Conservation (phyloP, 2,329 filamentous ascomycete genomes). For the Calonectria henricotiae region DNA sequence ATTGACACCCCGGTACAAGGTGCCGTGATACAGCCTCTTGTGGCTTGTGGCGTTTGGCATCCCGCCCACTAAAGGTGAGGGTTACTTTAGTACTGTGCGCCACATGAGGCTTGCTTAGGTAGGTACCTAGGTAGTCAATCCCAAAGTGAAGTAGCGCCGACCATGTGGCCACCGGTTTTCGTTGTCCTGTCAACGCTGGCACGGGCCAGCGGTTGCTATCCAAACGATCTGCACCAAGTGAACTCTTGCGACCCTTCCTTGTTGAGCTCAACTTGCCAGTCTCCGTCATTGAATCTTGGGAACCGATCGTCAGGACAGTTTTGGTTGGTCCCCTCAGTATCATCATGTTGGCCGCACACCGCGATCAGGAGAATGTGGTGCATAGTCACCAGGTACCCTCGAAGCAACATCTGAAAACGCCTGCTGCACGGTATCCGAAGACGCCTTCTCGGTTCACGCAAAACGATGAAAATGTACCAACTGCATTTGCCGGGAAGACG, state of each 20-base stretch:
- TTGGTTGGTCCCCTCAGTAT: not conserved
- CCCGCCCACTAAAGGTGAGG: slow-evolving; percentile 6
- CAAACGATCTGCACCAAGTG: slow-evolving; percentile 3
- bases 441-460: slow-evolving; percentile 85
- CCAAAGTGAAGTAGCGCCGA: too few relatives aligned
- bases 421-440: slow-evolving; percentile 82
- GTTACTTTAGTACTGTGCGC: too few relatives aligned
- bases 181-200: slow-evolving; percentile 55
- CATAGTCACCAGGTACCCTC: slow-evolving; percentile 81
- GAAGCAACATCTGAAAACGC: slow-evolving; percentile 89
- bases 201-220: slow-evolving; percentile 41
- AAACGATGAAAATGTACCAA: slow-evolving; percentile 85
- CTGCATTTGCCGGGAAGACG: slow-evolving; percentile 59
- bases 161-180: not conserved
- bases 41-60: slow-evolving; percentile 52
- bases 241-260: slow-evolving; percentile 30
- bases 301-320: slow-evolving; percentile 31
- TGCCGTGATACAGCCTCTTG: slow-evolving; percentile 47
- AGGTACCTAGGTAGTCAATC: too few relatives aligned
- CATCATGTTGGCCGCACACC: slow-evolving; percentile 82
- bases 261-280: slow-evolving; percentile 27
- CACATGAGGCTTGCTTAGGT: too few relatives aligned
- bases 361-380: slow-evolving; percentile 91
- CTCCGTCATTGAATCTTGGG: slow-evolving; percentile 33
- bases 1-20: slow-evolving; percentile 43